A percentile compares a stretch with the other conserved stretches of the same genome.
These are phyloP conservation scores for Xylaria telfairii DNA, from an alignment of 495 filamentous ascomycete genomes.

Conservation along the genomic window DNA sequence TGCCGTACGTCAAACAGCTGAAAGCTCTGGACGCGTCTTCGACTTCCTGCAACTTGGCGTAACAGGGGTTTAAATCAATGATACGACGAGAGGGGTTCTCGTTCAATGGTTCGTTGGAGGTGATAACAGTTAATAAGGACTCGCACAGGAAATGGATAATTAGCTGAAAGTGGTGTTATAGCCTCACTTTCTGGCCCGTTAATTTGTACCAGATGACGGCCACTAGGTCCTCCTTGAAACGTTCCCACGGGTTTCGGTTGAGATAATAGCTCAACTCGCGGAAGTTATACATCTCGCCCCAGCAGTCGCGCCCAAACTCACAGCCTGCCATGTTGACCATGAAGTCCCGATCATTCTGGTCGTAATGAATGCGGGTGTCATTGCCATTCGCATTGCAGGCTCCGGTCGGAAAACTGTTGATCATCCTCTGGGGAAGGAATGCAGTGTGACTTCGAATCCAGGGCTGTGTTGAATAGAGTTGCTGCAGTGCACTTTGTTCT, in stretches of 20 bases:
- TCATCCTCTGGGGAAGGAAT: conserved; percentile 88
- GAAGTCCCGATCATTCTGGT: conserved; percentile 85
- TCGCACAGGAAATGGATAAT: not conserved
- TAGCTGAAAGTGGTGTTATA: conserved; percentile 33
- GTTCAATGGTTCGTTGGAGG: not conserved
- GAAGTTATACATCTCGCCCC: conserved; percentile 95
- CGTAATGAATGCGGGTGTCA: conserved; percentile 82
- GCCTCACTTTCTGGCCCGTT: conserved; percentile 60
- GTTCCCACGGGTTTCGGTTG: conserved; percentile 82
- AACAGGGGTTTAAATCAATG: not conserved
- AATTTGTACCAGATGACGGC: conserved; percentile 60
- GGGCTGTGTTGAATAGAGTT: conserved; percentile 87
- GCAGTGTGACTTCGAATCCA: conserved; percentile 90
- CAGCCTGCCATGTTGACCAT: conserved; percentile 99
- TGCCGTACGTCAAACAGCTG: not conserved
- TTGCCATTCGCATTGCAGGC: conserved; percentile 79
- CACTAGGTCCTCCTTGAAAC: conserved; percentile 65
- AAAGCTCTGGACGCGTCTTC: not conserved
- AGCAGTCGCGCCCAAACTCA: conserved; percentile 95
- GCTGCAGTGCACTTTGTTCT: conserved; percentile 93
- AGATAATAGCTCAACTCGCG: conserved; percentile 85
- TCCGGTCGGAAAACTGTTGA: conserved; percentile 92
- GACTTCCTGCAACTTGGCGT: not conserved
- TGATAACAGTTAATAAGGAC: not conserved
- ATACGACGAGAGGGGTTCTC: not conserved